Conservation (phyloP, 768 basidiomycete genomes). For the Trichaptum fuscoviolaceum region DNA sequence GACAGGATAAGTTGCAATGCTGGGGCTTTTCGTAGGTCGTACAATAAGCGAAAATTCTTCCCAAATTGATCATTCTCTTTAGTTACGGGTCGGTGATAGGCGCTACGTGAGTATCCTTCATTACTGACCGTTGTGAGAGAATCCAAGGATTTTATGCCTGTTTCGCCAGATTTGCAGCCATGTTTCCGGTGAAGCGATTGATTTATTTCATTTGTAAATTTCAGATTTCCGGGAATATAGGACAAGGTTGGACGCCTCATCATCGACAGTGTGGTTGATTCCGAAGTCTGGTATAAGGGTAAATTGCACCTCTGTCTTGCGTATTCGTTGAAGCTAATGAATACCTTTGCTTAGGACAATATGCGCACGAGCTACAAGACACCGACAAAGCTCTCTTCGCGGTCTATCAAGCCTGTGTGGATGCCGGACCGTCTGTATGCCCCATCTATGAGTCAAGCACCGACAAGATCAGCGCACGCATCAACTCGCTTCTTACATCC, state of each 20-base stretch:
- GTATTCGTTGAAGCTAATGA: no score
- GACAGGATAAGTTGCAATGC: conserved; percentile 15
- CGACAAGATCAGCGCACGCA: conserved; percentile 3
- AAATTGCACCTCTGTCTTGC: no score
- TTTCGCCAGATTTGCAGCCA: conserved; percentile 22
- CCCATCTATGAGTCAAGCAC: conserved; percentile 11
- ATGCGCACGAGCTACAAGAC: conserved; percentile 12
- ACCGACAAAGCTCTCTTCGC: conserved; percentile 13
- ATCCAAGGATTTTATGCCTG: no score
- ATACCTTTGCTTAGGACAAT: not conserved
- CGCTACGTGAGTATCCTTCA: conserved; percentile 9
- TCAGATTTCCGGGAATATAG: no score
- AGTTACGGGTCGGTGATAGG: conserved; percentile 9
- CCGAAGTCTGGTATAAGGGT: conserved; percentile 15
- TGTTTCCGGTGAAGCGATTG: conserved; percentile 21
- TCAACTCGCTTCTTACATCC: conserved; percentile 4
- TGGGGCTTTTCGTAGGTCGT: conserved; percentile 18
- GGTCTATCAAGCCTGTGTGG: conserved; percentile 8
- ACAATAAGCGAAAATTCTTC: not conserved
- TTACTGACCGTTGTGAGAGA: no score
- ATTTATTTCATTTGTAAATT: no score
- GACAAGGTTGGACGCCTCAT: conserved; percentile 23
- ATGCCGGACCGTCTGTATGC: conserved; percentile 9
- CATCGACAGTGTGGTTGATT: conserved; percentile 26
- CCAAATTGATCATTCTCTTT: not conserved